Percentiles rank a stretch among this genome's conserved stretches.
These are phyloP conservation scores for Fraxinus greggii DNA, from an alignment of 305 asterid genomes.

Conservation along the genomic window DNA sequence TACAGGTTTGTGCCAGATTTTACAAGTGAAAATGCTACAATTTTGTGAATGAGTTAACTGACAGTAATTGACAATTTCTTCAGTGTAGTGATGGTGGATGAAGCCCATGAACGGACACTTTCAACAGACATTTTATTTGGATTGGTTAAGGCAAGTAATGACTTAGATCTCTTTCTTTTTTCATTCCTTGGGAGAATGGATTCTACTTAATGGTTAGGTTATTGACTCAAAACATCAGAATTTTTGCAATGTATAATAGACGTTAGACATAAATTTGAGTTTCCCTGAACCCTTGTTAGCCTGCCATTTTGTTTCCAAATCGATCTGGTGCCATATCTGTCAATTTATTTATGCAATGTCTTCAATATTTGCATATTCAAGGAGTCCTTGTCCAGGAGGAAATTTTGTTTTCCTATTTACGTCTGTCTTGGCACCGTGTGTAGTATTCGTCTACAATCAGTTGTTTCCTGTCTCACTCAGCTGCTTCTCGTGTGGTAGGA, in stretches of 20 bases:
- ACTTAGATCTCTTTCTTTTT: neutral
- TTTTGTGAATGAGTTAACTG: slow-evolving; percentile 15
- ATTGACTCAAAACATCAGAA: neutral
- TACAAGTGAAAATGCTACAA: slow-evolving; percentile 2
- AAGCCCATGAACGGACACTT: slow-evolving; percentile 91
- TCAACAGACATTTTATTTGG: slow-evolving; percentile 94
- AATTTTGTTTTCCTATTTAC: neutral
- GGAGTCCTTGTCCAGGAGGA: neutral
- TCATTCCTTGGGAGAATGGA: neutral
- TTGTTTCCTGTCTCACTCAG: slow-evolving; percentile 7
- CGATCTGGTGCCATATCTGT: neutral
- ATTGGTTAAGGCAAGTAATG: slow-evolving; percentile 63
- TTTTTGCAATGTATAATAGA: neutral
- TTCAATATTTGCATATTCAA: neutral
- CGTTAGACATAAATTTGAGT: neutral
- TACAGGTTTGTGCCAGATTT: slow-evolving; percentile 45
- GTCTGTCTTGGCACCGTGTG: neutral
- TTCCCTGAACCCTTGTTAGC: neutral
- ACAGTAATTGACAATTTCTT: slow-evolving; percentile 18
- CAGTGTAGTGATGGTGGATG: slow-evolving; percentile 93
- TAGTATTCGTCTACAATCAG: neutral
- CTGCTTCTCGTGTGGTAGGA: slow-evolving; percentile 40
- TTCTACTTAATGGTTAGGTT: neutral
- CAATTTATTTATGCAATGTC: neutral
- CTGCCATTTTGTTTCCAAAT: neutral